Evolutionary conservation across 2,329 filamentous ascomycete species (phyloP), one percentile per base, ranked within the genome.

Genomic region (Diaporthe eres): DNA sequence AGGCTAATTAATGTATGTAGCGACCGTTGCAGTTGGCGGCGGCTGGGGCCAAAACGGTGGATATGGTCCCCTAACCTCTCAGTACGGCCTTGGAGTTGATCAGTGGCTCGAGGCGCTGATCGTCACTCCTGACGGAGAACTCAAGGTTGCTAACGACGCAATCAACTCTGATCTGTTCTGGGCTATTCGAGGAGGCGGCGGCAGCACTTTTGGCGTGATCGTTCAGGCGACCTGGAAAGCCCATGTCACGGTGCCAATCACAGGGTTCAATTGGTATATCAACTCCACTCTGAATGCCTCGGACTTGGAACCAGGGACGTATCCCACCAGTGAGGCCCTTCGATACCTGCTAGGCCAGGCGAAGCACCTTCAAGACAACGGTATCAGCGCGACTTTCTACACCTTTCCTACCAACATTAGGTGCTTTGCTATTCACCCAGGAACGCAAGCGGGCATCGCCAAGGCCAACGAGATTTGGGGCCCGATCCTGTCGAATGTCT

Each of bases 401-500:
- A 63, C 60, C n/a, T 63, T 63, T 13, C 60, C 37, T 6, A 31
- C 39, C 37, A 19, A 44, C 22, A 63, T 63, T 1, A 63, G 37
- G 60, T 63, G 60, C 37, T 63, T 63, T 19, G 60, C 60, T 17
- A 63, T 44, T 19, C 60, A 44, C 25, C 37, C 37, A 44, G 60
- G 60, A 31, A 13, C 25, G n/a, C 60, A 47, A 22, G 60, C 39
- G 39, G 60, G 39, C 22, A 65, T 47, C 17, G 39, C 60, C 25
- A 65, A 47, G 42, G 39, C 60, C n/a, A 65, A 65, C 60, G 42
- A 65, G n/a, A 65, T 47, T 22, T 65, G 60, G 60, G 60, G 60
- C 60, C 60, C 60, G 42, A 47, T 47, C 17, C 25, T 65, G 17
- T 65, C 60, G 8, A 65, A 65, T 13, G 60, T 65, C 60, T 47